Percentiles rank a stretch among this genome's conserved stretches.
Evolutionary conservation across 169 alveolate species (phyloP).

Genomic region (Plasmodium blacklocki): DNA sequence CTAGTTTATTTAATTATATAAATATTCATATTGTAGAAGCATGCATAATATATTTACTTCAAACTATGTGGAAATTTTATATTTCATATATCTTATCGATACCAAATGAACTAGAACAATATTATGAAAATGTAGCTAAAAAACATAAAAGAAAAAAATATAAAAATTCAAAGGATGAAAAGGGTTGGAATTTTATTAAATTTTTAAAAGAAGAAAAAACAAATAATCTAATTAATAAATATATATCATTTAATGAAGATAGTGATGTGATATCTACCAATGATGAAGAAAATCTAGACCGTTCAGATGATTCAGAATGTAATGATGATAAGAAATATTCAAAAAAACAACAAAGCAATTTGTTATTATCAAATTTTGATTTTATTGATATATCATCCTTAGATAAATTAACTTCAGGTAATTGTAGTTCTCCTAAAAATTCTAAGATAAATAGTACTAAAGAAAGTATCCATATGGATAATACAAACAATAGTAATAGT

Average conservation of each 20-base stretch:
- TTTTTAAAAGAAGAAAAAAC: slow-evolving; percentile 39
- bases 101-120: slow-evolving; percentile 68
- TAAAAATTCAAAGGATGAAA: slow-evolving; percentile 58
- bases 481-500: background rate
- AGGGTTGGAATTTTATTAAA: slow-evolving; percentile 55
- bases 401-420: slow-evolving; percentile 5
- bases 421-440: background rate
- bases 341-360: slow-evolving; percentile 14
- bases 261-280: background rate
- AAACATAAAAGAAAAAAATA: slow-evolving; percentile 63
- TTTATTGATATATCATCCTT: slow-evolving; percentile 30
- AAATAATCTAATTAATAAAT: slow-evolving; percentile 28
- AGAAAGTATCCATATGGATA: background rate
- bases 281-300: slow-evolving; percentile 4
- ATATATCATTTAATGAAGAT: slow-evolving; percentile 22
- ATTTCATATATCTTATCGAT: slow-evolving; percentile 53
- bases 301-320: too few relatives aligned
- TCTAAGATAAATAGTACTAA: background rate
- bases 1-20: slow-evolving; percentile 56
- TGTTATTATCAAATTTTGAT: slow-evolving; percentile 37
- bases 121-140: slow-evolving; percentile 38
- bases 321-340: slow-evolving; percentile 10
- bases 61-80: slow-evolving; percentile 34
- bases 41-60: slow-evolving; percentile 57
- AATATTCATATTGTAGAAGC: slow-evolving; percentile 34